These are phyloP conservation scores for Porodaedalea pini DNA, from an alignment of 1,284 basidiomycete genomes.

Conservation along the genomic window DNA sequence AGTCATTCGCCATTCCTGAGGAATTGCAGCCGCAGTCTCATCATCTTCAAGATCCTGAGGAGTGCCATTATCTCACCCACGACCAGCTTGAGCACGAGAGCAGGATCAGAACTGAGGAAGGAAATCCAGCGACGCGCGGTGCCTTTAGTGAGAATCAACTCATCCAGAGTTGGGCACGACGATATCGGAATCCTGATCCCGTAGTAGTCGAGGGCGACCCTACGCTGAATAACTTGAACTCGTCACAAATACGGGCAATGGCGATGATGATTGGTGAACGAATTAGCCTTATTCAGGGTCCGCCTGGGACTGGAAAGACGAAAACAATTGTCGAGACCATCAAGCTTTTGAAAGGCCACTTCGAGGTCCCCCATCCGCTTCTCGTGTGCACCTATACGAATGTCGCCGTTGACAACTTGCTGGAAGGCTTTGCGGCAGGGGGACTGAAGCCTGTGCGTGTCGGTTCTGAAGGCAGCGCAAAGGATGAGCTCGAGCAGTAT, in stretches of 20 bases:
- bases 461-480: constrained; percentile 63
- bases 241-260: constrained; percentile 78
- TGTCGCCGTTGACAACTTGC: constrained; percentile 90
- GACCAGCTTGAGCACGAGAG: constrained; percentile 35
- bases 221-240: constrained; percentile 60
- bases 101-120: constrained; percentile 25
- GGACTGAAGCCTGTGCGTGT: constrained; percentile 77
- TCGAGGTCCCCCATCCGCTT: constrained; percentile 79
- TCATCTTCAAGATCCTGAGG: constrained; percentile 33
- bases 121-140: constrained; percentile 32
- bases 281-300: constrained; percentile 87
- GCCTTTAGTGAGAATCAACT: constrained; percentile 66
- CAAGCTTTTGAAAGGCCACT: constrained; percentile 81
- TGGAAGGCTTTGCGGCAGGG: constrained; percentile 62
- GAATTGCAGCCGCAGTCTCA: constrained; percentile 3
- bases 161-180: constrained; percentile 72
- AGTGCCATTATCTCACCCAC: constrained; percentile 34
- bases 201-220: constrained; percentile 81
- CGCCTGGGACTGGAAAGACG: constrained; percentile 96
- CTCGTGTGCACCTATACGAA: constrained; percentile 93
- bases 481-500: constrained; percentile 50
- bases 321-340: constrained; percentile 87
- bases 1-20: constrained; percentile 37
- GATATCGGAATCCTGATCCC: constrained; percentile 61
- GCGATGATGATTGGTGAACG: constrained; percentile 83